Evolutionary conservation across 306 rosid genomes (phyloP).

Genomic region (Hylodesmum podocarpum): DNA sequence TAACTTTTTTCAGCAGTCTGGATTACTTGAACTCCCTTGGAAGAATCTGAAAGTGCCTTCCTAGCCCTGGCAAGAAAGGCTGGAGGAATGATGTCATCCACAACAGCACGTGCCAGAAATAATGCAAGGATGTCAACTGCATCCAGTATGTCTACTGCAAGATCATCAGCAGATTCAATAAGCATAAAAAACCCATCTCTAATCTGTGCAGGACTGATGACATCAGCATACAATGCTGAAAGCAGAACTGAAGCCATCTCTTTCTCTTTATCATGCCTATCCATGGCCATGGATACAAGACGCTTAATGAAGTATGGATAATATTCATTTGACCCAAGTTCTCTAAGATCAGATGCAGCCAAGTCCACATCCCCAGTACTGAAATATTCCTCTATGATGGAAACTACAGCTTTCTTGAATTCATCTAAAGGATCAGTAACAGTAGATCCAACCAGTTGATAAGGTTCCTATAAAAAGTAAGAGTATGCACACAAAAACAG

Average conservation of each 20-base stretch:
- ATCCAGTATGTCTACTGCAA: slow-evolving; percentile 78
- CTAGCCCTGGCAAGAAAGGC: slow-evolving; percentile 70
- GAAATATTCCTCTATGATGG: slow-evolving; percentile 76
- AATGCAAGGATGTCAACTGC: slow-evolving; percentile 79
- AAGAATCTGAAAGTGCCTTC: slow-evolving; percentile 73
- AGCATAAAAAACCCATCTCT: slow-evolving; percentile 80
- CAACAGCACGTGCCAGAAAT: slow-evolving; percentile 88
- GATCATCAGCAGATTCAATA: slow-evolving; percentile 86
- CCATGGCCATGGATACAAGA: slow-evolving; percentile 86
- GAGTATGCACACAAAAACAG: background rate
- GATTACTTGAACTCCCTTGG: slow-evolving; percentile 68
- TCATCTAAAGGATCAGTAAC: slow-evolving; percentile 76
- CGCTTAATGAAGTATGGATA: slow-evolving; percentile 82
- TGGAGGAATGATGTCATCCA: slow-evolving; percentile 85
- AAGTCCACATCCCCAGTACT: slow-evolving; percentile 68
- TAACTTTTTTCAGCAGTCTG: slow-evolving; percentile 79
- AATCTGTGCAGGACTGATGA: slow-evolving; percentile 72
- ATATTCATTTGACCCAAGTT: slow-evolving; percentile 71
- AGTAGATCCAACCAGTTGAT: slow-evolving; percentile 74
- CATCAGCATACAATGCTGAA: slow-evolving; percentile 80
- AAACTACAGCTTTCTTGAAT: slow-evolving; percentile 70
- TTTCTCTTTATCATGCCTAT: slow-evolving; percentile 86
- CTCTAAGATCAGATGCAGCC: slow-evolving; percentile 73
- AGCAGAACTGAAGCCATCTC: slow-evolving; percentile 90
- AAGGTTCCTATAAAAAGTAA: slow-evolving; percentile 64